Evolutionary conservation across 306 rosid species (phyloP).

Genomic region (Glycine soja): DNA sequence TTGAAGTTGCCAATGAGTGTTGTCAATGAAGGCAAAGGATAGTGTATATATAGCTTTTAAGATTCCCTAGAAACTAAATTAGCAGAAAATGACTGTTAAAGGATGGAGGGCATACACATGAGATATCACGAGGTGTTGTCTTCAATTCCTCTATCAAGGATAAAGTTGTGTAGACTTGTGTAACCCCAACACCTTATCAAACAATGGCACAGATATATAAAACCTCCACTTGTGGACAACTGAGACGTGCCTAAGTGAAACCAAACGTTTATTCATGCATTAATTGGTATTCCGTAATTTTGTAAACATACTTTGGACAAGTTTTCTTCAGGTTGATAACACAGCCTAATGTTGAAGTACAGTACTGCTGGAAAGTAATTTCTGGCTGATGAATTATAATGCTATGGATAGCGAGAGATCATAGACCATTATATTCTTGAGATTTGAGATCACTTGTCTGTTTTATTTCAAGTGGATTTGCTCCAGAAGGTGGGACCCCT

Average conservation of each 20-base stretch:
- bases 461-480: not conserved
- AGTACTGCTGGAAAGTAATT: not conserved
- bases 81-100: not conserved
- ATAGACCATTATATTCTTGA: not conserved
- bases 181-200: conserved; percentile 28
- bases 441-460: not conserved
- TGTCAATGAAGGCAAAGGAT: conserved; percentile 12
- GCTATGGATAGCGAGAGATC: not conserved
- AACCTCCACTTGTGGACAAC: not conserved
- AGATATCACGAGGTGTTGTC: conserved; percentile 49
- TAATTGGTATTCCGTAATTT: conserved; percentile 7
- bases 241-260: conserved; percentile 10
- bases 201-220: not conserved
- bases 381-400: not conserved
- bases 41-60: conserved; percentile 36
- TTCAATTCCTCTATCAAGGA: not conserved
- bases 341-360: conserved; percentile 6
- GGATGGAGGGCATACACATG: conserved; percentile 34
- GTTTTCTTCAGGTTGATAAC: not conserved
- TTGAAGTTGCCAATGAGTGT: not conserved
- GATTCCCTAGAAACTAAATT: not conserved
- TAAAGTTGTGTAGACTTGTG: not conserved
- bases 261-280: conserved; percentile 14
- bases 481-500: not conserved
- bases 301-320: conserved; percentile 38